A percentile compares a stretch with the other conserved stretches of the same genome.
phyloP scores from a whole-genome alignment of 257 asterid genomes.

The Nicotiana knightiana region DNA sequence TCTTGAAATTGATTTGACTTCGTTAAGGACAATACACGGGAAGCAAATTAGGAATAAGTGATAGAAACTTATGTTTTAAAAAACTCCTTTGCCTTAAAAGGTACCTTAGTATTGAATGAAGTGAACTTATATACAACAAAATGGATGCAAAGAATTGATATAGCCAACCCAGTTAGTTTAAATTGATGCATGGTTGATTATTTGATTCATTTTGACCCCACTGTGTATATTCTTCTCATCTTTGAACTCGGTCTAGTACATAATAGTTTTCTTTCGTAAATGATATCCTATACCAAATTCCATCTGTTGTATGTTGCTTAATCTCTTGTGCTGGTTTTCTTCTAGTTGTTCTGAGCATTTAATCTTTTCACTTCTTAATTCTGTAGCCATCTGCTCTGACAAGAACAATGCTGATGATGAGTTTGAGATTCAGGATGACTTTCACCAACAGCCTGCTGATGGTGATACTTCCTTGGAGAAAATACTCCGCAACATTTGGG shows the following conservation, averaged over 20 bases:
- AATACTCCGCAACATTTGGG: conserved; percentile 12
- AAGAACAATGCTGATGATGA: conserved; percentile 5
- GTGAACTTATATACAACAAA: not conserved
- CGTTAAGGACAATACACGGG: not conserved
- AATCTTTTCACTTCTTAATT: not conserved
- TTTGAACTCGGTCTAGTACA: not conserved
- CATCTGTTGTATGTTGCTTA: not conserved
- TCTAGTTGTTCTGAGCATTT: not conserved
- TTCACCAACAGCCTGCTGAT: not conserved
- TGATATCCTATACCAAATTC: not conserved
- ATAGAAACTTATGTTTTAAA: not conserved
- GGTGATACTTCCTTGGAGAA: conserved; percentile 12
- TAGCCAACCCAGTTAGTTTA: not conserved
- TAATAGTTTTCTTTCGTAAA: not conserved
- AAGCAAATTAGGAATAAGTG: not conserved
- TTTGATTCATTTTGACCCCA: not conserved
- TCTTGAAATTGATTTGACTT: not conserved
- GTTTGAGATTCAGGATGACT: not conserved
- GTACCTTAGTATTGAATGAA: not conserved
- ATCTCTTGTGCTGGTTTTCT: not conserved
- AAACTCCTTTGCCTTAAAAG: not conserved
- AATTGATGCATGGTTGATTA: not conserved
- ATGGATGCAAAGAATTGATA: not conserved
- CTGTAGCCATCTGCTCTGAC: conserved; percentile 21
- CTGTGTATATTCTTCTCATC: not conserved